Evolutionary conservation across 1,139 yeast species (phyloP).

Genomic region (Taiozyma sp.): DNA sequence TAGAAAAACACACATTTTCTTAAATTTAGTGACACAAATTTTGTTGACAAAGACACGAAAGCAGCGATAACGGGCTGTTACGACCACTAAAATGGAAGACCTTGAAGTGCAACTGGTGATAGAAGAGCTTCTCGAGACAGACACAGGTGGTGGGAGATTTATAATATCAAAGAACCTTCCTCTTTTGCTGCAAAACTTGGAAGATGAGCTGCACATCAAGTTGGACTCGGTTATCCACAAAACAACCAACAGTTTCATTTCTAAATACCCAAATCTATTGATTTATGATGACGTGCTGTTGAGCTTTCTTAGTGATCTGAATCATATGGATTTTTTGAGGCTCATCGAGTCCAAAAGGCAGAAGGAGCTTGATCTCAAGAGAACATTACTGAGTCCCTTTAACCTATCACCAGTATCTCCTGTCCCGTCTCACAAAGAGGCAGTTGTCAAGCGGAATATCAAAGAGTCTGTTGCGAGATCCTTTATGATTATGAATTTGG

Average conservation of each 20-base stretch:
- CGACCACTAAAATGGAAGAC: not conserved
- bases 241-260: not conserved
- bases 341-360: not conserved
- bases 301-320: constrained; percentile 5
- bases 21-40: not conserved
- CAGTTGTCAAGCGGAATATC: not conserved
- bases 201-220: not conserved
- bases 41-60: not conserved
- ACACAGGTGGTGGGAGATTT: not conserved
- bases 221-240: not conserved
- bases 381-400: not conserved
- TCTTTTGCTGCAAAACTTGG: not conserved
- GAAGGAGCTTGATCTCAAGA: not conserved
- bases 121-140: not conserved
- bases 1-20: too few species aligned
- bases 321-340: constrained; percentile 2
- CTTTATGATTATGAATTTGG: not conserved
- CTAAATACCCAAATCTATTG: constrained; percentile 1
- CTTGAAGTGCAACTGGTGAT: not conserved
- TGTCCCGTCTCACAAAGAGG: too few species aligned
- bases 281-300: not conserved
- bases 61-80: not conserved
- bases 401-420: not conserved
- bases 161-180: not conserved
- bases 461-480: not conserved